Base-by-base conservation (phyloP, 495 filamentous ascomycete species). In the Xylaria palmicola region DNA sequence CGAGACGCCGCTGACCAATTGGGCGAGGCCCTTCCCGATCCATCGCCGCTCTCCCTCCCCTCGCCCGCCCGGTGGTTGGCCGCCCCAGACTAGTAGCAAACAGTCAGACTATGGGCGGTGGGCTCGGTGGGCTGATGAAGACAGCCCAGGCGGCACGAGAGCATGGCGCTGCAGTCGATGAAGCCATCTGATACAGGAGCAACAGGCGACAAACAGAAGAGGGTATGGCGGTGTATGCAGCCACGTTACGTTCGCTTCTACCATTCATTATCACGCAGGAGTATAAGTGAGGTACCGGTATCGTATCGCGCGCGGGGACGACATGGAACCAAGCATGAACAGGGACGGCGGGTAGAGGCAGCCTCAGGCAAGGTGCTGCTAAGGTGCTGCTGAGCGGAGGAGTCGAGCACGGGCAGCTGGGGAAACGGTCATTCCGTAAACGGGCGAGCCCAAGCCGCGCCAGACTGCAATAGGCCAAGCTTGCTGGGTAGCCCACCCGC, bases 191-290 rank as follows among this genome's bases (percentile, higher is more conserved):
- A 12, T n/a, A 26, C 51, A 41, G 51, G 15, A 15, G 27, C 30
- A 41, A 54, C 51, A 54, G 51, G 51, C 30, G 52, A 55, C 34
- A 56, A 40, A 43, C 39, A 44, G 37, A 43, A 43, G 27, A 43
- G 43, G 22, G 27, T 39, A 40, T 5, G 53, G 39, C 39, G 17
- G 26, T 44, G 53, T 43, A 57, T 48, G 55, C 55, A 57, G 55
- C 13, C 34, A 57, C 48, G 55, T 57, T 36, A 41, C 55, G 55
- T 37, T 48, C 55, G 55, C 55, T 57, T 57, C 55, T 34, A 43
- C 24, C 30, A 39, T 56, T 32, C 44, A 19, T 56, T 41, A 44
- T 56, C 34, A 39, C 22, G 34, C 53, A 9, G 6, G 10, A 44
- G 20, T 27, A n/a, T n/a, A n/a, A 44, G 39, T 34, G 53, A 43